Conservation (phyloP, 352 stramenopile species). For the Sclerospora graminicola region DNA sequence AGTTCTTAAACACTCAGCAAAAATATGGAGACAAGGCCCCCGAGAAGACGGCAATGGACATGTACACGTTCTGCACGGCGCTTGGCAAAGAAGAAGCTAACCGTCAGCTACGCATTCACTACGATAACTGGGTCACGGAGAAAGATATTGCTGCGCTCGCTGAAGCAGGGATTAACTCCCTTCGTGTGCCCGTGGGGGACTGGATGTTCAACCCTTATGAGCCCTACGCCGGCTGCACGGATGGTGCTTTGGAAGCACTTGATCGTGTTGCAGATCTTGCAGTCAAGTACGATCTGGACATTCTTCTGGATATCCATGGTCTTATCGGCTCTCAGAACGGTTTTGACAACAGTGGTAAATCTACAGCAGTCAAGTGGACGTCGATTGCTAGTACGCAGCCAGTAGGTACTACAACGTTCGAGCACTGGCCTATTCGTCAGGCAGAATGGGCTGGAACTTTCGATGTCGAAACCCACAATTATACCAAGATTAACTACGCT, state of each 20-base stretch:
- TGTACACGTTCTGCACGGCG: constrained; percentile 87
- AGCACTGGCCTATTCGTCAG: constrained; percentile 89
- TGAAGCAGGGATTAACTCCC: constrained; percentile 56
- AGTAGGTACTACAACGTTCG: constrained; percentile 84
- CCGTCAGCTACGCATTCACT: constrained; percentile 88
- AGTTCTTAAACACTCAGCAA: constrained; percentile 86
- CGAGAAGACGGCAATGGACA: constrained; percentile 87
- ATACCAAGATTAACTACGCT: constrained; percentile 85
- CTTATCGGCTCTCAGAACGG: constrained; percentile 91
- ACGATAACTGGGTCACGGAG: constrained; percentile 92
- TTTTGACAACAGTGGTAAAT: constrained; percentile 92
- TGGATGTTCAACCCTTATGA: constrained; percentile 94
- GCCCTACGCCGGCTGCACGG: constrained; percentile 88
- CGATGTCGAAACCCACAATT: constrained; percentile 79
- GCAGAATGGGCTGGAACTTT: constrained; percentile 90
- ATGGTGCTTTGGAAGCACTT: constrained; percentile 87
- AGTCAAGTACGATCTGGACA: constrained; percentile 77
- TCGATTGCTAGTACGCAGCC: constrained; percentile 72
- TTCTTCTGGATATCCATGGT: constrained; percentile 91
- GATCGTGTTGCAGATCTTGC: constrained; percentile 83
- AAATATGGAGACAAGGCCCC: constrained; percentile 62
- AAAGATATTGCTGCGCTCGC: constrained; percentile 85
- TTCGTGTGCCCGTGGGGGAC: constrained; percentile 90
- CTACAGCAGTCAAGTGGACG: constrained; percentile 86
- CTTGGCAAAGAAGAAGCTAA: constrained; percentile 86